Conservation (phyloP, 2,329 filamentous ascomycete genomes). For the Neoscytalidium dimidiatum region DNA sequence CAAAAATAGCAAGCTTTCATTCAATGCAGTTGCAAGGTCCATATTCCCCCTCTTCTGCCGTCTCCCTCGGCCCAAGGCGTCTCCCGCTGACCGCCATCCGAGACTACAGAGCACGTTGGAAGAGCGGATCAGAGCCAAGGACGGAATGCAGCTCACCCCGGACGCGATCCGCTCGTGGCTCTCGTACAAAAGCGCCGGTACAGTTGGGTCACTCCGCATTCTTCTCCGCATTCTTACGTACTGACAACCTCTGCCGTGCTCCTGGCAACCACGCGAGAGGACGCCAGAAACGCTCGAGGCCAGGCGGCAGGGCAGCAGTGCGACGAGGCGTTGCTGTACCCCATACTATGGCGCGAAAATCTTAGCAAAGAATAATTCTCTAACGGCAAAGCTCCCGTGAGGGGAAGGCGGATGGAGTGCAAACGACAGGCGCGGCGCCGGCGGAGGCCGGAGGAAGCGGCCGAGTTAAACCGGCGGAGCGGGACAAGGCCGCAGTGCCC, state of each 20-base stretch:
- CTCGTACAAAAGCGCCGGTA: background rate
- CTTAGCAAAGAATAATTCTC: background rate
- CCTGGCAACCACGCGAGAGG: background rate
- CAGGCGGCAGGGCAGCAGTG: background rate
- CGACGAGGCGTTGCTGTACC: background rate
- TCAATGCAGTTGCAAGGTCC: background rate
- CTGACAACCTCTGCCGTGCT: background rate
- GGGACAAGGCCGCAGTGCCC: conserved; percentile 7
- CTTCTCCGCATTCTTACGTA: conserved; percentile 17
- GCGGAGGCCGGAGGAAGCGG: background rate
- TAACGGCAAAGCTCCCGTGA: background rate
- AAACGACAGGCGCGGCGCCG: background rate
- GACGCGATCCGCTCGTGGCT: background rate
- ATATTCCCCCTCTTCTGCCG: background rate
- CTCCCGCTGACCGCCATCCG: background rate
- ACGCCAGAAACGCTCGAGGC: background rate
- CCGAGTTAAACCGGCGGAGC: background rate
- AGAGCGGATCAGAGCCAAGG: too few species aligned
- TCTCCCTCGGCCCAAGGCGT: background rate
- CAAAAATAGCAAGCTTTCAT: background rate
- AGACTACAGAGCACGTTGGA: background rate
- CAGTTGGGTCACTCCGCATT: conserved; percentile 1
- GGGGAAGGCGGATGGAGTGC: background rate
- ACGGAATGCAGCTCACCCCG: background rate
- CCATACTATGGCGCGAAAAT: background rate